Evolutionary conservation across 179 eudicot species (phyloP).

Genomic region (Silene noctiflora): DNA sequence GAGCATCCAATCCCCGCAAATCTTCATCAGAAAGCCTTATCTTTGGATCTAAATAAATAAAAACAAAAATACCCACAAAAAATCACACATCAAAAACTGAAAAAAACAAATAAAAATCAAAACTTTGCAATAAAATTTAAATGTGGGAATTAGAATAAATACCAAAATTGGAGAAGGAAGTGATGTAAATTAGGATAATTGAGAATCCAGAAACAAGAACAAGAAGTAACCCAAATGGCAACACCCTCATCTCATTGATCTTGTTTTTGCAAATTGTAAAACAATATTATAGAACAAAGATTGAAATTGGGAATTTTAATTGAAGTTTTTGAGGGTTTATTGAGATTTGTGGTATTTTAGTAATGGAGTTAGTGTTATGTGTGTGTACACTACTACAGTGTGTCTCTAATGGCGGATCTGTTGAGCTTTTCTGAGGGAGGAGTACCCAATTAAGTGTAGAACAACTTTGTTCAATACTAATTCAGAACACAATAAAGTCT

Average conservation of each 20-base stretch:
- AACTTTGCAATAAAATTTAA: not conserved
- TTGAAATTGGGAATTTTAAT: not conserved
- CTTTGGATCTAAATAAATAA: slow-evolving; percentile 35
- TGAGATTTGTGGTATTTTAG: too few relatives aligned
- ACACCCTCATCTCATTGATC: slow-evolving; percentile 54
- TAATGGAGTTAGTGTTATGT: too few relatives aligned
- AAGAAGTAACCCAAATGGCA: slow-evolving; percentile 62
- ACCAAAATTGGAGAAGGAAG: slow-evolving; percentile 54
- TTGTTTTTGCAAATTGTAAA: not conserved
- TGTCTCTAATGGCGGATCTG: slow-evolving; percentile 2
- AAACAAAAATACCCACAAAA: slow-evolving; percentile 11
- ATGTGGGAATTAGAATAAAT: not conserved
- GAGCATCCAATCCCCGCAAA: slow-evolving; percentile 57
- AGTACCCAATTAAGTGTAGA: too few relatives aligned
- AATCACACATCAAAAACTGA: not conserved
- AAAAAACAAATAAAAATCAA: not conserved
- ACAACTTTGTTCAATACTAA: too few relatives aligned
- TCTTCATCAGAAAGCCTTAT: slow-evolving; percentile 53
- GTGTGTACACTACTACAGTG: not conserved
- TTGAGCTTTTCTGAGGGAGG: not conserved
- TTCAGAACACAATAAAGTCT: too few relatives aligned
- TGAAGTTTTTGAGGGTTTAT: too few relatives aligned
- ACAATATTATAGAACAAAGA: not conserved
- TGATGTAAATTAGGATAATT: slow-evolving; percentile 61
- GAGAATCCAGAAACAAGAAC: slow-evolving; percentile 68